Conservation (phyloP, 306 rosid species). For the Quercus aquifolioides region DNA sequence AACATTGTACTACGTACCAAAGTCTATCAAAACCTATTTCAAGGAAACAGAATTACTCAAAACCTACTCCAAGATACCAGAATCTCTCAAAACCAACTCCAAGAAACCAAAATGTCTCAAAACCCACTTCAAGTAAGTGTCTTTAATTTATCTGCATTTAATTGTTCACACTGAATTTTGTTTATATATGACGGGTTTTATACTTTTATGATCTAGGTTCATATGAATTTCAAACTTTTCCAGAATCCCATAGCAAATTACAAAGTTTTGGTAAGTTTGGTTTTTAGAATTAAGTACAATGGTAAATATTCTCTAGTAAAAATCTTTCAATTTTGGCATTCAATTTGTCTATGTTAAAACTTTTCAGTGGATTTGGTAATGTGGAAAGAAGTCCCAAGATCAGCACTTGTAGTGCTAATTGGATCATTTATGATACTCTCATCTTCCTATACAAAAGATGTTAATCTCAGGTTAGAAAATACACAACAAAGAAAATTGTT, state of each 20-base stretch:
- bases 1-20: conserved; percentile 31
- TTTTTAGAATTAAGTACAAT: background rate
- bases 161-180: background rate
- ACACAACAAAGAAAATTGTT: background rate
- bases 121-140: conserved; percentile 40
- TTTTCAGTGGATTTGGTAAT: conserved; percentile 71
- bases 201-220: conserved; percentile 23
- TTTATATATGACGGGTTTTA: conserved; percentile 7
- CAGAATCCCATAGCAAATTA: conserved; percentile 63
- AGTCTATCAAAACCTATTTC: conserved; percentile 33
- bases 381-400: conserved; percentile 92
- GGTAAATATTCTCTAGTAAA: background rate
- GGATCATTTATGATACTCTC: conserved; percentile 68
- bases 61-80: conserved; percentile 31
- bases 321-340: conserved; percentile 1
- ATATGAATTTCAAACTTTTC: conserved; percentile 39
- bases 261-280: conserved; percentile 70
- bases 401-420: conserved; percentile 68
- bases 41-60: conserved; percentile 36
- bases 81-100: conserved; percentile 31
- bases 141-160: background rate
- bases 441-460: conserved; percentile 66
- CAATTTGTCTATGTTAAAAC: background rate
- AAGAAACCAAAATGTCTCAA: conserved; percentile 35
- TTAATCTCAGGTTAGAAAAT: conserved; percentile 64